phyloP scores from a whole-genome alignment of 495 filamentous ascomycete species.

The Penicillium chermesinum region DNA sequence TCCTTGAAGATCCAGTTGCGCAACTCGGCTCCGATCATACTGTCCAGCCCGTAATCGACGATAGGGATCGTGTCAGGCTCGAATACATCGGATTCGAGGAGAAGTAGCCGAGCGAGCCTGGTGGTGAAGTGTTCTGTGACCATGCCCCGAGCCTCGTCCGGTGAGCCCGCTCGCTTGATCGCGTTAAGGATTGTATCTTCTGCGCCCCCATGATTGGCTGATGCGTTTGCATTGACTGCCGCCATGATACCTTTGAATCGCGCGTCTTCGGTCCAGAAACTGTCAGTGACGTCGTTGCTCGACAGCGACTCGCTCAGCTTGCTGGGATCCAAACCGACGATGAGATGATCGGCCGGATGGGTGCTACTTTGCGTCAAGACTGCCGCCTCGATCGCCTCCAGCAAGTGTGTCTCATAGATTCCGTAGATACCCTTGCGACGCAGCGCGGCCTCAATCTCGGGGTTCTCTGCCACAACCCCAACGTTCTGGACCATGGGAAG shows the following conservation, averaged over 20 bases:
- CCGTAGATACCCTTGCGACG: constrained; percentile 30
- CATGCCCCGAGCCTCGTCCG: too few species aligned
- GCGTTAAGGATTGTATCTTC: too few species aligned
- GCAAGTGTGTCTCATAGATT: constrained; percentile 33
- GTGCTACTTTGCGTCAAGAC: constrained; percentile 12
- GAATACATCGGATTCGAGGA: constrained; percentile 16
- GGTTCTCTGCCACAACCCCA: constrained; percentile 32
- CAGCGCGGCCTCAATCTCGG: constrained; percentile 27
- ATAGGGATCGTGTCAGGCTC: constrained; percentile 18
- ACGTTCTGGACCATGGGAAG: constrained; percentile 31
- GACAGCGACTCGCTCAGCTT: constrained; percentile 19
- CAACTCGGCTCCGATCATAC: constrained; percentile 45
- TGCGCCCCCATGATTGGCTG: too few species aligned
- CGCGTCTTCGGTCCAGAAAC: not conserved
- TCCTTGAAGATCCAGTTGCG: constrained; percentile 45
- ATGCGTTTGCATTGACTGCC: too few species aligned
- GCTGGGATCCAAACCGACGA: constrained; percentile 30
- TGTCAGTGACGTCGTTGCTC: constrained; percentile 1
- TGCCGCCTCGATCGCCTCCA: constrained; percentile 27
- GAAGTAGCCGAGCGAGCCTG: constrained; percentile 26
- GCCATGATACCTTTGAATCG: too few species aligned
- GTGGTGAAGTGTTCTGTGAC: too few species aligned
- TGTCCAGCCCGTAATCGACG: constrained; percentile 39
- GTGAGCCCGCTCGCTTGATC: too few species aligned
- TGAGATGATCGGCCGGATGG: constrained; percentile 12